Evolutionary conservation across 2,329 filamentous ascomycete genomes (phyloP), one percentile per base, ranked within the genome.

Genomic region (Pseudopyricularia cyperi): DNA sequence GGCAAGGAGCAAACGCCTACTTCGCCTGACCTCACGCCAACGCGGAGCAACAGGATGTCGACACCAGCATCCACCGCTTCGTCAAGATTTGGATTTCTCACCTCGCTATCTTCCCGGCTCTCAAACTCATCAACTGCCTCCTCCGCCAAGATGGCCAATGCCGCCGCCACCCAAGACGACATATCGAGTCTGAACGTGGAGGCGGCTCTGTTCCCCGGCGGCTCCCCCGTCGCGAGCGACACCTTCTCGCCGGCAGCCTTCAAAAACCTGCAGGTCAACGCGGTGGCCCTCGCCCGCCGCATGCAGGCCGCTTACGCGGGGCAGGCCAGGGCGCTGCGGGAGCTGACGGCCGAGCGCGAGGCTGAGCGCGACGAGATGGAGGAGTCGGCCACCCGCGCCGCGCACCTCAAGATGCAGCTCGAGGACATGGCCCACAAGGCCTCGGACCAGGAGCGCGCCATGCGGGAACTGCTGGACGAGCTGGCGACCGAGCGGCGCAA

Each of bases 191-290:
- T 83, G 48, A 71, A 82, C 59, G 69, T 83, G 37, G 71, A 76
- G 32, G 62, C 71, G 1, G 73, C 74, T 0, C 69, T 83, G 12
- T 80, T 75, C 54, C 76, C 78, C 0, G 56, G 63, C 1, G 66
- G 68, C 2, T 59, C 66, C 0, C 67, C 74, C 1, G 57, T 59
- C 0, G 68, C 73, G 12, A 63, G 68, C 35, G 74, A 79, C 39
- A 60, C 73, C 1, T 79, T 80, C 61, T 80, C 79, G 1, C 78
- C 79, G 0, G 70, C 75, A 0, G 74, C 75, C 9, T 83, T 74
- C 65, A 80, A 79, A 61, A 82, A 79, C 60, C 68, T 82, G n/a
- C 76, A 79, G 53, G 64, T 68, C 56, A 80, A 78, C 53, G 80
- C 81, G 3, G 66, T 69, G 4, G 74, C 76, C 4, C 64, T 83